Percentiles rank a stretch among this genome's conserved stretches.
Conservation (phyloP, 163 green algal genomes). For the Chlorella variabilis region DNA sequence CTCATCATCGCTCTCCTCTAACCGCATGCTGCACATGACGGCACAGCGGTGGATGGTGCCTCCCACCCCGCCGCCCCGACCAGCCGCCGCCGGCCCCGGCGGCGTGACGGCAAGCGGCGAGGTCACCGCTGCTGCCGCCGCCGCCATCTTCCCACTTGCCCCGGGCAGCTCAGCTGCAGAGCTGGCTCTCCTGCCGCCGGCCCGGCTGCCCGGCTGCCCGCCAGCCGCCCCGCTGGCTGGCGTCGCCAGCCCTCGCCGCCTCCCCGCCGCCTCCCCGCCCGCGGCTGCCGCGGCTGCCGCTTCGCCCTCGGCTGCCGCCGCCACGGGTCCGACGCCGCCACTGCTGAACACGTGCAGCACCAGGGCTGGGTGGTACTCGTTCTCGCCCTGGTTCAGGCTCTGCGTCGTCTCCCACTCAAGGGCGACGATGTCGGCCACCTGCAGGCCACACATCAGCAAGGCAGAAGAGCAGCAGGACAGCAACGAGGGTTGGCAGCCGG, state of each 20-base stretch:
- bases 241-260: background rate
- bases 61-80: background rate
- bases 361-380: constrained; percentile 25
- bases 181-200: background rate
- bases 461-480: no score
- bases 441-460: background rate
- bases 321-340: background rate
- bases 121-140: background rate
- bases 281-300: background rate
- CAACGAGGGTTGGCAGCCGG: no score
- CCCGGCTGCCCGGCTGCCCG: background rate
- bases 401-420: constrained; percentile 24
- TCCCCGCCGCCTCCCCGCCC: no score
- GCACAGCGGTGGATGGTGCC: constrained; percentile 1
- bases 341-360: constrained; percentile 19
- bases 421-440: constrained; percentile 24
- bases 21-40: background rate
- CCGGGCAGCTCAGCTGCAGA: background rate
- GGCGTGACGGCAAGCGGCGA: background rate
- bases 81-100: no score
- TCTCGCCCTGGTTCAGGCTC: constrained; percentile 20
- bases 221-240: background rate
- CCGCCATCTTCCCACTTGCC: background rate
- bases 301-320: background rate
- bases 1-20: background rate